Evolutionary conservation across 179 eudicot genomes (phyloP), one percentile per base, ranked within the genome.

Genomic region (Nepenthes alata): DNA sequence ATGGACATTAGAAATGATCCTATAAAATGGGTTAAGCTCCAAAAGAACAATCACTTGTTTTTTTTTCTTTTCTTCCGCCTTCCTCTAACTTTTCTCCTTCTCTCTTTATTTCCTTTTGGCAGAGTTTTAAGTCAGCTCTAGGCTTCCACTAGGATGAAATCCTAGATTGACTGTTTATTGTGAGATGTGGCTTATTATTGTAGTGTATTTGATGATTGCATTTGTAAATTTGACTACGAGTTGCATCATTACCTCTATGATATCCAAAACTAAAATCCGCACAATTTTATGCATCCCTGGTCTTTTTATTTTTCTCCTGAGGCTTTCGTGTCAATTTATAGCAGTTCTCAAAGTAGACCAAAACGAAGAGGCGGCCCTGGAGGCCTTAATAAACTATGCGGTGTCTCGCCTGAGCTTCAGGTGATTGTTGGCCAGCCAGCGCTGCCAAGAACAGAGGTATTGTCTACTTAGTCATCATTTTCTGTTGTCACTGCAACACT

Each of bases 341-440:
- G 53, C 81, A 86, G 95, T 62, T 63, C 81, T 66, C 84, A 77
- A 69, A 67, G 74, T 36, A 83, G 65, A 35, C 89, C 73, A 34
- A 85, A 83, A 70, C 84, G 85, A 72, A 85, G 86, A 80, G 97
- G 97, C 62, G 97, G 97, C 3, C 81, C 96, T n/a, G 96, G 97
- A 52, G 97, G 96, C n/a, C 70, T 88, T 41, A 85, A 84, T 75
- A 91, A 91, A 73, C 83, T 85, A 2, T 91, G 97, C 71, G 87
- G 87, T 62, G 91, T 91, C 66, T 74, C 97, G 60, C 97, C 96
- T 12, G 77, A 74, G 74, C 96, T 91, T 54, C 85, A 91, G 69
- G 67, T 84, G 49, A 81, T 91, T 70, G 97, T 88, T 65, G 94
- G 97, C 36, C 81, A 82, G 70, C 88, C 96, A 71, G 72, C 79